Base-by-base conservation (phyloP, 2,329 filamentous ascomycete species). In the Epichloe coenophiala region DNA sequence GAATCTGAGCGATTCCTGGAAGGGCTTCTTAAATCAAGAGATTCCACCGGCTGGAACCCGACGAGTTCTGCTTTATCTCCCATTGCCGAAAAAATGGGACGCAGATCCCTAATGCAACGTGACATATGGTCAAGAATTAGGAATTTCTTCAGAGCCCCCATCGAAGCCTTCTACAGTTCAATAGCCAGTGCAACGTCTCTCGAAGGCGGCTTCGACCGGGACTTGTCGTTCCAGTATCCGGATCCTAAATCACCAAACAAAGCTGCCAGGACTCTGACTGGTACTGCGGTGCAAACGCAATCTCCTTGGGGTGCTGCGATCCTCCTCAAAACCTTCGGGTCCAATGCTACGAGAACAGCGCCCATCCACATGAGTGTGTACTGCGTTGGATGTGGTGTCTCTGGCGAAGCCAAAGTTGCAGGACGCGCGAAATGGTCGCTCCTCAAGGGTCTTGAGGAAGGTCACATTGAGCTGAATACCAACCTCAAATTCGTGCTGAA, bases 401-500 rank as follows among this genome's bases (percentile, higher is more conserved):
- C 43, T 21, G 52, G 49, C n/a, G 21, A 36, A 19, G 52, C 43
- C 17, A 42, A 4, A 27, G 42, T 53, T 15, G 39, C 52, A 4
- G 52, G 52, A 27, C 40, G 38, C 12, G 52, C 52, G 5, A 46
- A 12, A 47, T 53, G 52, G 52, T 49, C 52, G 3, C 45, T 45
- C 7, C 5, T 33, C 11, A 9, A 17, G 2, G 61, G 60, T 8
- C 39, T 65, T 8, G 49, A 58, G 41, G 56, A 61, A 31, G 59
- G 60, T 2, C 48, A 51, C 11, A 55, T 57, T 7, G 47, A 51
- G 37, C 2, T 53, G 35, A 38, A 38, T 5, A 15, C 41, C 21
- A 39, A 46, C 48, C 54, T 63, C 35, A 48, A 55, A 23, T 52
- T 65, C 15, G 54, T 51, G 4, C 53, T 65, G 42, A 61, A 63